Evolutionary conservation across 2,329 filamentous ascomycete species (phyloP).

Genomic region (Colletotrichum gloeosporioides): DNA sequence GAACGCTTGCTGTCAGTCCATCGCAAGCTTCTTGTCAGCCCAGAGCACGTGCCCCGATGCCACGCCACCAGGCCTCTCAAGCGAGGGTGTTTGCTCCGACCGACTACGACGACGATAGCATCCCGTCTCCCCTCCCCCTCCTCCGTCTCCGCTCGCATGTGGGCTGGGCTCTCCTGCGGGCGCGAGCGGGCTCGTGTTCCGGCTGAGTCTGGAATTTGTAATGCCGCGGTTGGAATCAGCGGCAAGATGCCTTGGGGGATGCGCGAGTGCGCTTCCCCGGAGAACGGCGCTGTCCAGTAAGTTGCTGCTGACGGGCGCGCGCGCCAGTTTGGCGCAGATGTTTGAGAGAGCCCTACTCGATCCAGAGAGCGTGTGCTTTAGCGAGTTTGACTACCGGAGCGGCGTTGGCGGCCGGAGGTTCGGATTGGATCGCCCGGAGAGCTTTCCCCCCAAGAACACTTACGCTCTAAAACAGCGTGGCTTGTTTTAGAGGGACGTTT

Average conservation of each 20-base stretch:
- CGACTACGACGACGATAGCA: neutral
- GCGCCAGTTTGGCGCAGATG: neutral
- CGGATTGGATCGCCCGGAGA: neutral
- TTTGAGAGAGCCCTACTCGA: neutral
- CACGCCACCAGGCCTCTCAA: neutral
- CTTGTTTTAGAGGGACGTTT: neutral
- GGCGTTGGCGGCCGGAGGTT: neutral
- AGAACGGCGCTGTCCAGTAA: neutral
- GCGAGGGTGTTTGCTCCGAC: neutral
- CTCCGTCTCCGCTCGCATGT: neutral
- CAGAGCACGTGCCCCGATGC: neutral
- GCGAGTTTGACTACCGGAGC: neutral
- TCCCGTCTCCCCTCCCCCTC: neutral
- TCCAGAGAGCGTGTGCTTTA: neutral
- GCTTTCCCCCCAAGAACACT: neutral
- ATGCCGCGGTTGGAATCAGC: neutral
- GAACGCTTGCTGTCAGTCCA: neutral
- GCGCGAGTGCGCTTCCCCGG: slow-evolving; percentile 1
- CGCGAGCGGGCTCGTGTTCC: neutral
- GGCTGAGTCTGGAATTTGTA: neutral
- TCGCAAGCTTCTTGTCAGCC: neutral
- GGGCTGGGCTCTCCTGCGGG: neutral
- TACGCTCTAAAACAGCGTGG: neutral
- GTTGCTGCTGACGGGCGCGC: neutral
- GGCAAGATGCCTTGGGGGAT: neutral